These are phyloP conservation scores for Ustilago hordei DNA, from an alignment of 1,284 basidiomycete species.

Conservation along the genomic window DNA sequence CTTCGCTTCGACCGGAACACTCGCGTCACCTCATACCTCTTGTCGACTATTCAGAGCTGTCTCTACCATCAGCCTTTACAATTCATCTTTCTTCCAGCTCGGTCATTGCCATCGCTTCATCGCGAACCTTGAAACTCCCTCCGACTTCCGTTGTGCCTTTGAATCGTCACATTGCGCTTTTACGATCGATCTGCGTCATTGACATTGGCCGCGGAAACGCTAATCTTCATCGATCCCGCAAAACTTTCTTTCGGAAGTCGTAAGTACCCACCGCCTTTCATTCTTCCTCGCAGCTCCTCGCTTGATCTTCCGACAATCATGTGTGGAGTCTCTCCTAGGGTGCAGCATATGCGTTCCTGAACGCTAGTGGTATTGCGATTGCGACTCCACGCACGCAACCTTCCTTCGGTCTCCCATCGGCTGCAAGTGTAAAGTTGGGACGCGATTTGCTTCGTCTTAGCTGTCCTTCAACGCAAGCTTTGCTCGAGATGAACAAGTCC, in stretches of 20 bases:
- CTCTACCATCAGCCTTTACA: background rate
- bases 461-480: background rate
- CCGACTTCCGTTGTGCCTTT: background rate
- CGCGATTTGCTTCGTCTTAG: constrained; percentile 1
- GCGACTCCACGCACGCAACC: background rate
- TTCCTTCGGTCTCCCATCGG: constrained; percentile 7
- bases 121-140: background rate
- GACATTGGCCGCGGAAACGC: background rate
- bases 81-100: background rate
- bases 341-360: background rate
- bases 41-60: background rate
- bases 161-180: constrained; percentile 19
- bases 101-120: background rate
- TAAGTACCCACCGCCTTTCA: constrained; percentile 31
- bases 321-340: background rate
- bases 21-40: background rate
- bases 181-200: constrained; percentile 13
- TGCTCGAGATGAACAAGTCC: background rate
- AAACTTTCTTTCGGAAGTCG: constrained; percentile 21
- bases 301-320: background rate
- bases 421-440: background rate
- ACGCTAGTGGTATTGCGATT: background rate
- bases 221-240: background rate
- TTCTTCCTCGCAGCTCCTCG: background rate
- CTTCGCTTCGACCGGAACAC: background rate